Evolutionary conservation across 805 yeast species (phyloP).

Genomic region (Ogataea dorogensis): DNA sequence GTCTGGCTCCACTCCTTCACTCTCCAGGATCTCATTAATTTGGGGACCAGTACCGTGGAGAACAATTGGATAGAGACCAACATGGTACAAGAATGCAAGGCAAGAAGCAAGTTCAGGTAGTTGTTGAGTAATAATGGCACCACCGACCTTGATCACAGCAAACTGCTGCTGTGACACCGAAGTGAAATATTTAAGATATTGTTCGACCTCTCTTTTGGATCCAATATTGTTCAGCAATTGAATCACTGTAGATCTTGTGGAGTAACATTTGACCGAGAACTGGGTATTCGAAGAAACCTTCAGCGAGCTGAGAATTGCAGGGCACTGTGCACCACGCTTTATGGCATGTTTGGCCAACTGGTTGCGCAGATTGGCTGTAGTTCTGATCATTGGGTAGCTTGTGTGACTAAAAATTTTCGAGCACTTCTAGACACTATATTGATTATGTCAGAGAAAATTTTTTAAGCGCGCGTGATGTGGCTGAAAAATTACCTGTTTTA

Average conservation of each 20-base stretch:
- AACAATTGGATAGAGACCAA: slow-evolving; percentile 94
- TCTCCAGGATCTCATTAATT: slow-evolving; percentile 89
- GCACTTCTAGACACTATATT: slow-evolving; percentile 3
- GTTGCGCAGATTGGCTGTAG: slow-evolving; percentile 19
- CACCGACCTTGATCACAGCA: slow-evolving; percentile 98
- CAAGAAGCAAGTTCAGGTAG: slow-evolving; percentile 92
- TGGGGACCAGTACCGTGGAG: slow-evolving; percentile 99
- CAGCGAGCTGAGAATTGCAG: slow-evolving; percentile 8
- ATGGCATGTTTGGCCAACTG: slow-evolving; percentile 25
- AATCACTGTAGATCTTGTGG: slow-evolving; percentile 92
- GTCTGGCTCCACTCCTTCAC: slow-evolving; percentile 92
- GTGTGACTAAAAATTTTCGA: slow-evolving; percentile 14
- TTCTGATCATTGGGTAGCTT: slow-evolving; percentile 11
- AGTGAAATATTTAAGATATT: slow-evolving; percentile 92
- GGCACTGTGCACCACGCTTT: slow-evolving; percentile 15
- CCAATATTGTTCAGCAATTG: slow-evolving; percentile 95
- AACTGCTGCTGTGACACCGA: slow-evolving; percentile 95
- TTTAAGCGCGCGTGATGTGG: slow-evolving; percentile 18
- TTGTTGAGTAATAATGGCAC: slow-evolving; percentile 96
- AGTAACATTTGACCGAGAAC: slow-evolving; percentile 35
- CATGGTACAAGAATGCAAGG: slow-evolving; percentile 93
- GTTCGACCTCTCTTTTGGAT: slow-evolving; percentile 97
- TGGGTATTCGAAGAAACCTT: slow-evolving; percentile 3
- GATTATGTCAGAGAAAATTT: slow-evolving; percentile 6
- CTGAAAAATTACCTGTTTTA: slow-evolving; percentile 15